Evolutionary conservation across 345 rosid genomes (phyloP).

Genomic region (Bruguiera parviflora): DNA sequence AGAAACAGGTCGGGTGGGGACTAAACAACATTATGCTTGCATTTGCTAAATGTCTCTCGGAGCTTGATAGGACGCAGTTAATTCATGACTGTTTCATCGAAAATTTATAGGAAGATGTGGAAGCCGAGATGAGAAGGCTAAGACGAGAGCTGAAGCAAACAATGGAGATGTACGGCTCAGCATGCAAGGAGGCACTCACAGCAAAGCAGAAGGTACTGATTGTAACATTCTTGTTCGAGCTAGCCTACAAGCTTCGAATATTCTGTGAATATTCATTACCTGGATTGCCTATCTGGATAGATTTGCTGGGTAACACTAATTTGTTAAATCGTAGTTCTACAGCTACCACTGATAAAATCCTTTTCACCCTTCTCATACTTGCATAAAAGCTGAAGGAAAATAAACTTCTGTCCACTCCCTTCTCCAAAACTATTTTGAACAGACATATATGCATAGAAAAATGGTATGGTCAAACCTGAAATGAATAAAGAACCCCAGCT

Average conservation of each 20-base stretch:
- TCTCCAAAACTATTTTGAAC: too few species aligned
- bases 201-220: constrained; percentile 50
- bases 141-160: constrained; percentile 59
- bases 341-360: too few species aligned
- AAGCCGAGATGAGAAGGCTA: constrained; percentile 80
- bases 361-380: too few species aligned
- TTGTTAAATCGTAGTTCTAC: too few species aligned
- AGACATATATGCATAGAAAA: too few species aligned
- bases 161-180: constrained; percentile 55
- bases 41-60: not conserved
- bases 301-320: not conserved
- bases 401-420: too few species aligned
- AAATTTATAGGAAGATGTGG: constrained; percentile 62
- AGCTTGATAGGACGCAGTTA: not conserved
- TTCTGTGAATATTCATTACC: not conserved
- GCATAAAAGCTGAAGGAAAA: too few species aligned
- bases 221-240: not conserved
- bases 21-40: not conserved
- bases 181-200: constrained; percentile 57
- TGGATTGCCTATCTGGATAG: not conserved
- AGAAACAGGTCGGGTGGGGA: not conserved
- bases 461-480: too few species aligned
- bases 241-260: not conserved
- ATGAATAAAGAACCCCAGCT: too few species aligned
- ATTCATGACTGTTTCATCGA: not conserved